These are phyloP conservation scores for Umbelopsis sp. DNA, from an alignment of 371 early-diverging fungal species.

Conservation along the genomic window DNA sequence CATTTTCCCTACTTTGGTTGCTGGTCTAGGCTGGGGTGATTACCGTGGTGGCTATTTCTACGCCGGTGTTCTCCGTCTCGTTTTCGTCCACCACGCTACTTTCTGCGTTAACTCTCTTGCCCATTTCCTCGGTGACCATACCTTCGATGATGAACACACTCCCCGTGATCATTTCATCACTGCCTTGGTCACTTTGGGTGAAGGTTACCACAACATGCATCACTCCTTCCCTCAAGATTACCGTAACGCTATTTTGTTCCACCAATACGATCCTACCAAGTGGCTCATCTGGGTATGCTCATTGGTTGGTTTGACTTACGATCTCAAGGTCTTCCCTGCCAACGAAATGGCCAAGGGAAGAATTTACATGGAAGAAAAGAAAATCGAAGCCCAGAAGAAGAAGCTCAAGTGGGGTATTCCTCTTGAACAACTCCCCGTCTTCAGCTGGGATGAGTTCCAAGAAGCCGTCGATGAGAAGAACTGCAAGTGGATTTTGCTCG, in stretches of 20 bases:
- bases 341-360: constrained; percentile 91
- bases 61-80: constrained; percentile 79
- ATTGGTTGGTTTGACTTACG: constrained; percentile 79
- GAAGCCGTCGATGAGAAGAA: constrained; percentile 57
- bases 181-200: constrained; percentile 81
- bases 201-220: constrained; percentile 92
- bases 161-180: constrained; percentile 84
- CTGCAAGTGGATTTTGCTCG: constrained; percentile 84
- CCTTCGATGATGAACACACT: constrained; percentile 81
- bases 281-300: constrained; percentile 81
- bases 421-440: constrained; percentile 72
- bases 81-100: constrained; percentile 90
- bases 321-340: constrained; percentile 86
- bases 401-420: constrained; percentile 78
- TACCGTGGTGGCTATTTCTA: constrained; percentile 90
- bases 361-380: constrained; percentile 83
- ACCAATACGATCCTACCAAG: constrained; percentile 96
- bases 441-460: constrained; percentile 79
- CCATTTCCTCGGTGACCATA: constrained; percentile 79
- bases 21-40: constrained; percentile 90
- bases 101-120: constrained; percentile 94
- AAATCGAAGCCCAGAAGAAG: constrained; percentile 61
- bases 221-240: constrained; percentile 97
- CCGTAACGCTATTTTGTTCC: constrained; percentile 88
- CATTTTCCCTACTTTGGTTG: constrained; percentile 78